A percentile compares a stretch with the other conserved stretches of the same genome.
phyloP scores from a whole-genome alignment of 768 basidiomycete genomes.

The Lepiota brunneoincarnata region DNA sequence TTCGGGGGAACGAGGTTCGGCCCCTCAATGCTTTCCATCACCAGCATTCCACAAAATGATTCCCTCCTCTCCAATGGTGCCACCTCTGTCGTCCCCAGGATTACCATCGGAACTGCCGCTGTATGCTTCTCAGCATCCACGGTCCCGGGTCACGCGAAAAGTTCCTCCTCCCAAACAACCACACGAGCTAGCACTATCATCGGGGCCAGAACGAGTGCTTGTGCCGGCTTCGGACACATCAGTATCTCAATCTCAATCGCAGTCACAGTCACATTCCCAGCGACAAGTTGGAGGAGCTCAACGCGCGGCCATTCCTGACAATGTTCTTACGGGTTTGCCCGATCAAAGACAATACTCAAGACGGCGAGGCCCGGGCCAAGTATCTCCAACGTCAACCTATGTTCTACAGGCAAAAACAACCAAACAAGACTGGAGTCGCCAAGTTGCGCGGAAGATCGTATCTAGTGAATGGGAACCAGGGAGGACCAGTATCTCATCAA shows the following conservation, averaged over 20 bases:
- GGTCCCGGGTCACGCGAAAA: constrained; percentile 36
- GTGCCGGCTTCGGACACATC: constrained; percentile 59
- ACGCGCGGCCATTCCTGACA: not conserved
- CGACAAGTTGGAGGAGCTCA: not conserved
- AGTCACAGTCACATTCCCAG: constrained; percentile 26
- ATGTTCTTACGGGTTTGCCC: too few relatives aligned
- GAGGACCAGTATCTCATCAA: not conserved
- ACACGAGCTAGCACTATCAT: constrained; percentile 23
- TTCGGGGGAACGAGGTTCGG: not conserved
- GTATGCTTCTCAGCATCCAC: constrained; percentile 4
- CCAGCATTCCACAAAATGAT: not conserved
- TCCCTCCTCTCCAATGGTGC: not conserved
- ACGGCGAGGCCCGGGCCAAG: too few relatives aligned
- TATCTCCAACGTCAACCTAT: too few relatives aligned
- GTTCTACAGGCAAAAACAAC: too few relatives aligned
- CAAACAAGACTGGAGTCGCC: not conserved
- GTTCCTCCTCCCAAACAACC: constrained; percentile 44
- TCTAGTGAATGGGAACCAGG: too few relatives aligned
- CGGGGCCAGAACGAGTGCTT: constrained; percentile 41
- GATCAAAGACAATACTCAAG: too few relatives aligned
- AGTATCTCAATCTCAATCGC: constrained; percentile 31
- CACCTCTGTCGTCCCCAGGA: not conserved
- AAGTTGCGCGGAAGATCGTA: not conserved
- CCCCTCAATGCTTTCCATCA: not conserved
- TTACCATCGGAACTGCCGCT: not conserved